Conservation (phyloP, 148 eudicot genomes). For the Silene uniflora region DNA sequence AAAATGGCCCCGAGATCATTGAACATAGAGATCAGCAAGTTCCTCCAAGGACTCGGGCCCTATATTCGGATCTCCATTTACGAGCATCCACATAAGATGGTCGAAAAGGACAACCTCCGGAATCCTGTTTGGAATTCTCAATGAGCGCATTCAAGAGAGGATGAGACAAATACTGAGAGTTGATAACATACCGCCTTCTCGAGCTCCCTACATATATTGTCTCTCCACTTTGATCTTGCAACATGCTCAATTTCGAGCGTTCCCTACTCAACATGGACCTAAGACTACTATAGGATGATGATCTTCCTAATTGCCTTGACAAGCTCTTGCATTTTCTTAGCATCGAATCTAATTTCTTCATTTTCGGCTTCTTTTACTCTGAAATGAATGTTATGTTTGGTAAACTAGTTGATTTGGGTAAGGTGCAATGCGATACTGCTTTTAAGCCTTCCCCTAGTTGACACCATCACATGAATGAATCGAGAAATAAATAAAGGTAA, state of each 20-base stretch:
- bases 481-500: neutral
- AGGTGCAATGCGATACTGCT: no score
- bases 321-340: slow-evolving; percentile 75
- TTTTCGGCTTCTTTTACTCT: slow-evolving; percentile 4
- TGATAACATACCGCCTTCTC: slow-evolving; percentile 52
- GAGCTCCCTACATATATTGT: slow-evolving; percentile 65
- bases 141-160: slow-evolving; percentile 65
- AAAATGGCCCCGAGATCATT: slow-evolving; percentile 11
- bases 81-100: slow-evolving; percentile 84
- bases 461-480: no score
- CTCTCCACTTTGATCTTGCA: slow-evolving; percentile 30
- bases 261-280: slow-evolving; percentile 53
- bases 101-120: slow-evolving; percentile 63
- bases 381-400: no score
- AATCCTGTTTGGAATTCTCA: slow-evolving; percentile 39
- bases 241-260: slow-evolving; percentile 11
- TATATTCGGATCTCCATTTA: slow-evolving; percentile 58
- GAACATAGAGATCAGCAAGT: slow-evolving; percentile 57
- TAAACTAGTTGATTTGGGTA: no score
- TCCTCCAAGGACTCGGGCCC: slow-evolving; percentile 57
- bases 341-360: slow-evolving; percentile 57
- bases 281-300: slow-evolving; percentile 43
- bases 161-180: slow-evolving; percentile 52
- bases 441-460: no score
- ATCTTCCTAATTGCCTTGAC: slow-evolving; percentile 51